These are phyloP conservation scores for Phytophthora pinifolia DNA, from an alignment of 352 stramenopile species.

Conservation along the genomic window DNA sequence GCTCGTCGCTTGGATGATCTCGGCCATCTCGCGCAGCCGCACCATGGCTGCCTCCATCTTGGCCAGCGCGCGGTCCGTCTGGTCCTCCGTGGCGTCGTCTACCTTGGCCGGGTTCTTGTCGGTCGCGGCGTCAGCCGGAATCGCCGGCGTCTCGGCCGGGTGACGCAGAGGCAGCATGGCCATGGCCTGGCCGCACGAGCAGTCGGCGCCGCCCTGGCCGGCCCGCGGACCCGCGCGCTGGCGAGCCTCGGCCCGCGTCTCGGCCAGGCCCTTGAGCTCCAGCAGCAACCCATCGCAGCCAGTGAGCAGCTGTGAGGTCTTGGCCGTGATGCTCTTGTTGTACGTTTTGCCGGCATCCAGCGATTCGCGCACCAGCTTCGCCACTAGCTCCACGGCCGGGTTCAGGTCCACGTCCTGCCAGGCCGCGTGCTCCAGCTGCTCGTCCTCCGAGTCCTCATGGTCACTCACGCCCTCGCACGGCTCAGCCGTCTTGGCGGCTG, in stretches of 20 bases:
- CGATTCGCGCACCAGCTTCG: slow-evolving; percentile 55
- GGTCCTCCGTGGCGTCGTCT: slow-evolving; percentile 71
- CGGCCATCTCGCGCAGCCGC: slow-evolving; percentile 67
- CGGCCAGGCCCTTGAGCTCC: slow-evolving; percentile 72
- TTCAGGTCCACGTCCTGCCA: slow-evolving; percentile 86
- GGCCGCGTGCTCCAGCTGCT: slow-evolving; percentile 69
- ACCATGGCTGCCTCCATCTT: slow-evolving; percentile 78
- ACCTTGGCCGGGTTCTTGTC: slow-evolving; percentile 19
- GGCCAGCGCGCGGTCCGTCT: slow-evolving; percentile 74
- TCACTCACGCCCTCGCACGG: slow-evolving; percentile 61
- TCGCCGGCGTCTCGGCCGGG: slow-evolving; percentile 12
- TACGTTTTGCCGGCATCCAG: slow-evolving; percentile 83
- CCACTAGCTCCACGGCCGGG: slow-evolving; percentile 75
- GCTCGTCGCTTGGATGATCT: slow-evolving; percentile 82
- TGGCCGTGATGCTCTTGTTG: slow-evolving; percentile 84
- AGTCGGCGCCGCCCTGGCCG: slow-evolving; percentile 38
- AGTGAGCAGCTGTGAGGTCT: slow-evolving; percentile 76
- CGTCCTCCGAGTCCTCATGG: slow-evolving; percentile 83
- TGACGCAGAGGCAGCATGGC: slow-evolving; percentile 54
- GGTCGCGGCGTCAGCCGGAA: slow-evolving; percentile 16
- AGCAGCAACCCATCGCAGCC: slow-evolving; percentile 76
- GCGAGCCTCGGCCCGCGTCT: slow-evolving; percentile 51
- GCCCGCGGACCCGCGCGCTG: slow-evolving; percentile 40
- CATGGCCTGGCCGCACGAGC: slow-evolving; percentile 59
- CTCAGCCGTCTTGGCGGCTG: slow-evolving; percentile 19